Evolutionary conservation across 805 yeast species (phyloP), one percentile per base, ranked within the genome.

Genomic region (Candida awuae): DNA sequence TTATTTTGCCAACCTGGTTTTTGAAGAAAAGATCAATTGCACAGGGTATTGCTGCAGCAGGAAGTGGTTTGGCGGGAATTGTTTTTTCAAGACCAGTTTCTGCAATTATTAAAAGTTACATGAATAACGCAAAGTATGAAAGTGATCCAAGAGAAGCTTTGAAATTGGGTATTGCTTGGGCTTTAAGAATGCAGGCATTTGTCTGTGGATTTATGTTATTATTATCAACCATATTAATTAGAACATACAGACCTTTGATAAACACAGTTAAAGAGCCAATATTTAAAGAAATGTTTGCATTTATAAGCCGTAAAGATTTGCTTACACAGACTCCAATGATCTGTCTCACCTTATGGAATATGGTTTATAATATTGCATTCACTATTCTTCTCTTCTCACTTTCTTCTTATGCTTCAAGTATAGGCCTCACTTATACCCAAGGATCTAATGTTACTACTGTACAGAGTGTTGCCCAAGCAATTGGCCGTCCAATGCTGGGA

Each of bases 31-130:
- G 67, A 36, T 65, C 72, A 1, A 55, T 70, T 12, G 74, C 77
- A 2, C 62, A 67, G 50, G 78, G 79, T 5, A 52, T 71, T 19
- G 64, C 71, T 2, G 58, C 69, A 19, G 50, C 67, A 17, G 80
- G 80, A 8, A 64, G 75, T 4, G 80, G 79, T 29, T 47, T 71
- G 1, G 75, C 78, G 23, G 80, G 78, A 42, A 63, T 71, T 8
- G 42, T 69, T 19, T 70, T 67, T 51, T 59, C 73, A 6, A 49
- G 71, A 35, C 58, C 71, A 0, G 58, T 61, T 9, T 63, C 69
- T 38, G 62, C 64, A 13, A 54, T 73, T 42, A 65, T 73, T n/a
- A 49, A 58, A 6, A 57, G 52, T 13, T 59, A 66, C 8, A 15
- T 32, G 6, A 26, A 39, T 16, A 38, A 40, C 18, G 70, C 72